A percentile compares a stretch with the other conserved stretches of the same genome.
phyloP scores from a whole-genome alignment of 441 rosid genomes.

The Gossypium schwendimanii region DNA sequence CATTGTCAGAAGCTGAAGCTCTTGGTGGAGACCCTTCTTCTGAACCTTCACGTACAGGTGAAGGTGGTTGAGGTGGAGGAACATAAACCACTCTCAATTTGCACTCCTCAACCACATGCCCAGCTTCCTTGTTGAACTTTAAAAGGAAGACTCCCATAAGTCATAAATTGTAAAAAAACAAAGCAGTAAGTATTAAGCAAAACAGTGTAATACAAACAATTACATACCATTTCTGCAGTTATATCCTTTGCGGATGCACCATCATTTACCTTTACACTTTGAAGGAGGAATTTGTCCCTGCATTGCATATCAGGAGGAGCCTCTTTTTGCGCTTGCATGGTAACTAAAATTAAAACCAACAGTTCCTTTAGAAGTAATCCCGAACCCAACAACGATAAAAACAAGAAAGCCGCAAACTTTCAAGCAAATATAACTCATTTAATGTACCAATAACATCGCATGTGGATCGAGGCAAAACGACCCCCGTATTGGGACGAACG shows the following conservation, averaged over 20 bases:
- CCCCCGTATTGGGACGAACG: conserved; percentile 71
- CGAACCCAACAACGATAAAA: background rate
- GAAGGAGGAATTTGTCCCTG: conserved; percentile 72
- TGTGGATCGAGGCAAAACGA: conserved; percentile 58
- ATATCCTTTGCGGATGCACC: conserved; percentile 48
- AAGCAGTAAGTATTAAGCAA: background rate
- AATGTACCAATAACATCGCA: conserved; percentile 51
- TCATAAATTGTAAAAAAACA: background rate
- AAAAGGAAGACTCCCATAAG: conserved; percentile 1
- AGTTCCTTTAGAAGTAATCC: background rate
- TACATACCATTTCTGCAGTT: conserved; percentile 55
- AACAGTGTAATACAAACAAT: background rate
- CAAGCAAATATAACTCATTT: background rate
- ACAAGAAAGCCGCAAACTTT: background rate
- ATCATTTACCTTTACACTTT: conserved; percentile 48
- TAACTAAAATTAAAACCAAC: conserved; percentile 33
- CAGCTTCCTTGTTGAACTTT: conserved; percentile 66
- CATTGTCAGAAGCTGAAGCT: conserved; percentile 52
- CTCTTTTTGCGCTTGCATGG: conserved; percentile 84
- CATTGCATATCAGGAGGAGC: conserved; percentile 69
- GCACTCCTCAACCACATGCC: conserved; percentile 64
- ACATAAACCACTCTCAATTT: conserved; percentile 60
- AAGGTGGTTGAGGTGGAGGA: conserved; percentile 68
- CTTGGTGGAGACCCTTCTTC: conserved; percentile 76
- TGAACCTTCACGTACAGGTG: conserved; percentile 73